phyloP scores from a whole-genome alignment of 2,329 filamentous ascomycete species.

The Neoscytalidium dimidiatum region DNA sequence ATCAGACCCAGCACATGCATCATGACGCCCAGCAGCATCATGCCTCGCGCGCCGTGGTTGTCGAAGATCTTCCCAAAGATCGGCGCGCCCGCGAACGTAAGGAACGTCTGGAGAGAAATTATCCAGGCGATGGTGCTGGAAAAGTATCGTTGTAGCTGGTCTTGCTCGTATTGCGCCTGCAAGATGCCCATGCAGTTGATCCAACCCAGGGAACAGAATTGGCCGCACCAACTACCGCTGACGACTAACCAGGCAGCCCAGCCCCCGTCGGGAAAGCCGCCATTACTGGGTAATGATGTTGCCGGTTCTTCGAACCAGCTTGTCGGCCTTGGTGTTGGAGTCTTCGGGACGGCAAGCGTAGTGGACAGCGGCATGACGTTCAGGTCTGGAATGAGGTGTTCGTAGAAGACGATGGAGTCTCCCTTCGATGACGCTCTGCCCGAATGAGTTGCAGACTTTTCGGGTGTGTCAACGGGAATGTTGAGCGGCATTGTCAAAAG shows the following conservation, averaged over 20 bases:
- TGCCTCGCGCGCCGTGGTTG: conserved; percentile 57
- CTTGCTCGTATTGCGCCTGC: conserved; percentile 45
- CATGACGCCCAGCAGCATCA: conserved; percentile 36
- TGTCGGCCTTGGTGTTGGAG: neutral
- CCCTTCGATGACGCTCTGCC: neutral
- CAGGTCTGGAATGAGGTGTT: neutral
- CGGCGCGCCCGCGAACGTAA: conserved; percentile 56
- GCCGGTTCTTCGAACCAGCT: neutral
- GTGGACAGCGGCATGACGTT: neutral
- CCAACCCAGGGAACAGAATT: conserved; percentile 44
- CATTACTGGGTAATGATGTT: neutral
- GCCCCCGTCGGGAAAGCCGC: conserved; percentile 28
- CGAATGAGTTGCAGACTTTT: neutral
- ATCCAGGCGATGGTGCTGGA: conserved; percentile 46
- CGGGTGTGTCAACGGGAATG: neutral
- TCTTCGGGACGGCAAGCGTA: neutral
- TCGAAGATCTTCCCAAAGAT: conserved; percentile 66
- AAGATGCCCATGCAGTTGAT: conserved; percentile 48
- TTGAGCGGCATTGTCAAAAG: neutral
- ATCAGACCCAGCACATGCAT: conserved; percentile 42
- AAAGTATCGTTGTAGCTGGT: conserved; percentile 35
- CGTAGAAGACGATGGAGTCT: neutral
- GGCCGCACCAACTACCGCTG: conserved; percentile 36
- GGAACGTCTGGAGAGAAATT: conserved; percentile 43
- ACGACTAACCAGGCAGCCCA: conserved; percentile 39